Evolutionary conservation across 2,329 filamentous ascomycete genomes (phyloP).

Genomic region (Nemania sp.): DNA sequence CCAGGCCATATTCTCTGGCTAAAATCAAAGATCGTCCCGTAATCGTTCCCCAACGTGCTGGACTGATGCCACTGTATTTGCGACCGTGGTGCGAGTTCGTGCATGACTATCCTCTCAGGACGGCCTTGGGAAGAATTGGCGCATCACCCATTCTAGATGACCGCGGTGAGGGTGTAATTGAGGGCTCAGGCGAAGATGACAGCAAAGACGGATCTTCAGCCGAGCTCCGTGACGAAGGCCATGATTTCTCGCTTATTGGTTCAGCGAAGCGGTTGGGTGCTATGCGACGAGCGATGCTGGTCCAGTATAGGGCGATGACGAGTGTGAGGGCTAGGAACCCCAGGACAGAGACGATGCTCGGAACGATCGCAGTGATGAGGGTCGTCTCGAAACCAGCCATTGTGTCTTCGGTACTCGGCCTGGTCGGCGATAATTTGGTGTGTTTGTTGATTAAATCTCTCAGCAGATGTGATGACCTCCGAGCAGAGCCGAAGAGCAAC

Average conservation of each 20-base stretch:
- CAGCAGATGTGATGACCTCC: neutral
- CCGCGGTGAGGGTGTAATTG: constrained; percentile 12
- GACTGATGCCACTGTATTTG: neutral
- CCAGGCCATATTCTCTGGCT: no score
- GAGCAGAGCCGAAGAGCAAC: neutral
- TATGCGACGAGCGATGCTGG: constrained; percentile 22
- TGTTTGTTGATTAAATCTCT: neutral
- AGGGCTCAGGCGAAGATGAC: neutral
- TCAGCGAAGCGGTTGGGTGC: constrained; percentile 25
- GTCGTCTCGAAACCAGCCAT: constrained; percentile 19
- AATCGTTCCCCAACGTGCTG: neutral
- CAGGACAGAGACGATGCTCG: constrained; percentile 21
- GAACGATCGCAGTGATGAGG: constrained; percentile 25
- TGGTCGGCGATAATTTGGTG: neutral
- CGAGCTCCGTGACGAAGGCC: constrained; percentile 19
- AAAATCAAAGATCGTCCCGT: constrained; percentile 3
- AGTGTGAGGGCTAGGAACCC: constrained; percentile 22
- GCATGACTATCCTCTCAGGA: constrained; percentile 6
- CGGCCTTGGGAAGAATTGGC: constrained; percentile 13
- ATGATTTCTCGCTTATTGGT: constrained; percentile 25
- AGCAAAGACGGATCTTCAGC: constrained; percentile 3
- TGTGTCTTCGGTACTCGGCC: neutral
- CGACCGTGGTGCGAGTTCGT: neutral
- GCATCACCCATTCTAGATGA: constrained; percentile 9
- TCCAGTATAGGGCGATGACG: constrained; percentile 24